A percentile compares a stretch with the other conserved stretches of the same genome.
Evolutionary conservation across 495 filamentous ascomycete species (phyloP).

Genomic region (Ascodesmis nigricans): DNA sequence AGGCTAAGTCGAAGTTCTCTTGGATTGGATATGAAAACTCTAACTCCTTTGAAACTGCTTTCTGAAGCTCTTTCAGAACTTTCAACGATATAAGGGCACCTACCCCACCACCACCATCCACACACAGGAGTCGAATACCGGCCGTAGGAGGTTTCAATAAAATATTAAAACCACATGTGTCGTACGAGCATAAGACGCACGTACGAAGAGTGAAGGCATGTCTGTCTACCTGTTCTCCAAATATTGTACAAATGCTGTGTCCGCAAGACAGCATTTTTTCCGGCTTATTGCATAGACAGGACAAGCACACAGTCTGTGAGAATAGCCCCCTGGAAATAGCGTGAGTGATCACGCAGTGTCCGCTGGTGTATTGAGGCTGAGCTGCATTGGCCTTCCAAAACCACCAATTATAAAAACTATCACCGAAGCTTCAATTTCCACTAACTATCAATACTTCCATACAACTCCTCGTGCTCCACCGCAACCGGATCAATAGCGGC

Average conservation of each 20-base stretch:
- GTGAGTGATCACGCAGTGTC: too few species aligned
- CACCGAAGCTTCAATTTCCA: too few species aligned
- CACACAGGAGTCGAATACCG: constrained; percentile 14
- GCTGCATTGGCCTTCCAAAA: too few species aligned
- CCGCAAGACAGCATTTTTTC: constrained; percentile 9
- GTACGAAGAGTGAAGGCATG: constrained; percentile 12
- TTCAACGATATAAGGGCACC: constrained; percentile 12
- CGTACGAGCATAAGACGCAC: constrained; percentile 9
- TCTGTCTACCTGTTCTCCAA: constrained; percentile 7
- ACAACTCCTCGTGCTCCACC: too few species aligned
- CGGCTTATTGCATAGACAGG: constrained; percentile 6
- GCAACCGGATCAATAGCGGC: too few species aligned
- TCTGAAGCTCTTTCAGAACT: constrained; percentile 10
- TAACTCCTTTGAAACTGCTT: background rate
- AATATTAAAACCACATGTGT: constrained; percentile 8
- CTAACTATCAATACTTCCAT: too few species aligned
- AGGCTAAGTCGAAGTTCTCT: constrained; percentile 13
- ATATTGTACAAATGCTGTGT: constrained; percentile 11
- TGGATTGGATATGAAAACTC: constrained; percentile 10
- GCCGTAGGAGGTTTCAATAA: constrained; percentile 13
- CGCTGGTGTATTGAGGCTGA: too few species aligned
- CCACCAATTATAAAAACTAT: too few species aligned
- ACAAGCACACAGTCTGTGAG: constrained; percentile 6
- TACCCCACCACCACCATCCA: constrained; percentile 19
- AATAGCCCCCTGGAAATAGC: constrained; percentile 1